These are phyloP conservation scores for Sclerotinia sclerotiorum DNA, from an alignment of 2,329 filamentous ascomycete species.

Conservation along the genomic window DNA sequence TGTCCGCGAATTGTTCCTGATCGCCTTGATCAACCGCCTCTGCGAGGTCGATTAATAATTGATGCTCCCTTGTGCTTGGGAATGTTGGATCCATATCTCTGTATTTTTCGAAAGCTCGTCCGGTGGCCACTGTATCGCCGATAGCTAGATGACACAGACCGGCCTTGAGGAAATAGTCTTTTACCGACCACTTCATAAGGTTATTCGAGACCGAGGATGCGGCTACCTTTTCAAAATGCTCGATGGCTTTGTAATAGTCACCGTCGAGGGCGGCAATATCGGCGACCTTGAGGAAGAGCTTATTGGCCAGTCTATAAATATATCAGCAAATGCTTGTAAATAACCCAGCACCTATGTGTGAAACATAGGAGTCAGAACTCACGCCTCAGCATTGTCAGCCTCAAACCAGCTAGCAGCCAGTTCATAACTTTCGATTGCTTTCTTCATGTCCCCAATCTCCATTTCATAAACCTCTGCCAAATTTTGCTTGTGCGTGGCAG, in stretches of 20 bases:
- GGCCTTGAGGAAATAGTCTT: conserved; percentile 93
- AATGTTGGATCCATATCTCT: conserved; percentile 78
- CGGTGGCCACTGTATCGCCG: conserved; percentile 73
- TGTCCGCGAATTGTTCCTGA: conserved; percentile 80
- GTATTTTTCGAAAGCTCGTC: conserved; percentile 80
- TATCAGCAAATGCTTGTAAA: conserved; percentile 20
- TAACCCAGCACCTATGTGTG: neutral
- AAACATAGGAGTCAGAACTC: conserved; percentile 43
- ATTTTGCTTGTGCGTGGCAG: conserved; percentile 87
- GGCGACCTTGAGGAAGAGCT: conserved; percentile 88
- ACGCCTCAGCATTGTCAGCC: conserved; percentile 80
- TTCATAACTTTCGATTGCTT: conserved; percentile 80
- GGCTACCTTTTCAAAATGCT: conserved; percentile 81
- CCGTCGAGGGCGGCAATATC: conserved; percentile 79
- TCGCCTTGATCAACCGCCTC: conserved; percentile 75
- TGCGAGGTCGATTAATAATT: conserved; percentile 74
- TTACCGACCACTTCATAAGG: conserved; percentile 89
- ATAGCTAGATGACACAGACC: conserved; percentile 82
- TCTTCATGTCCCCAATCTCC: conserved; percentile 74
- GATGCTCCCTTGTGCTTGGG: conserved; percentile 72
- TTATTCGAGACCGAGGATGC: conserved; percentile 80
- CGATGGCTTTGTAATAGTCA: conserved; percentile 82
- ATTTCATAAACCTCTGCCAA: conserved; percentile 83
- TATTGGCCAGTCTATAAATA: conserved; percentile 73
- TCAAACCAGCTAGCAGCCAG: conserved; percentile 87